phyloP scores from a whole-genome alignment of 108 stramenopile genomes.

The Cyclotella kingstonii region DNA sequence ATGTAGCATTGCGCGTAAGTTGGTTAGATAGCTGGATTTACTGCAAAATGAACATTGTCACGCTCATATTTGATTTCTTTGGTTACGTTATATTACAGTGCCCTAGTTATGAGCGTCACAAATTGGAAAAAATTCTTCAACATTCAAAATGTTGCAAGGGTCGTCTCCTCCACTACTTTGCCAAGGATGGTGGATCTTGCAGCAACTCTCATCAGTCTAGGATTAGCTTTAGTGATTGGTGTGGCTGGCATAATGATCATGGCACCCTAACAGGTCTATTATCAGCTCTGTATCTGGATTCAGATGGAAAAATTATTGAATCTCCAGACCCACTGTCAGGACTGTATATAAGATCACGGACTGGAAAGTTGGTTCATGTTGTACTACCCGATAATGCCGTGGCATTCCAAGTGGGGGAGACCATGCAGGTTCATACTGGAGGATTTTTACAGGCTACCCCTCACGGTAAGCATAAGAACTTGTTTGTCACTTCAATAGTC shows the following conservation, averaged over 20 bases:
- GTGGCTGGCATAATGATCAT: conserved; percentile 91
- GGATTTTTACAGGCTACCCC: conserved; percentile 90
- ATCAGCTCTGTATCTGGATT: conserved; percentile 76
- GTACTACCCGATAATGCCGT: conserved; percentile 64
- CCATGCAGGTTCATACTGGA: conserved; percentile 89
- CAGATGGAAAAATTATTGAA: conserved; percentile 34
- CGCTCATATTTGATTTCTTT: background rate
- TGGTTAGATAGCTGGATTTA: conserved; percentile 1
- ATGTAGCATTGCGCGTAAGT: conserved; percentile 43
- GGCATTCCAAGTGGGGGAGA: conserved; percentile 90
- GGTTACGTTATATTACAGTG: conserved; percentile 14
- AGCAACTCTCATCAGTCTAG: conserved; percentile 3
- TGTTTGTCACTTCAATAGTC: background rate
- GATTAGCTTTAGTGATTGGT: conserved; percentile 72
- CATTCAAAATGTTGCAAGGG: conserved; percentile 79
- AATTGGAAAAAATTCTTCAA: conserved; percentile 55
- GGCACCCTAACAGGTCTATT: conserved; percentile 90
- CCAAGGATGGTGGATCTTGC: conserved; percentile 7
- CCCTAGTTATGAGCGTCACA: conserved; percentile 41
- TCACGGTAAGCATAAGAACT: conserved; percentile 51
- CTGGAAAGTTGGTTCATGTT: conserved; percentile 59
- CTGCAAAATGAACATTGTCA: background rate
- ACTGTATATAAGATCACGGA: conserved; percentile 79
- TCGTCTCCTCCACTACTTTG: conserved; percentile 93
- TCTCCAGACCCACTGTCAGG: conserved; percentile 62